phyloP scores from a whole-genome alignment of 78 protist genomes.

The Trichosphaerium sp. region DNA sequence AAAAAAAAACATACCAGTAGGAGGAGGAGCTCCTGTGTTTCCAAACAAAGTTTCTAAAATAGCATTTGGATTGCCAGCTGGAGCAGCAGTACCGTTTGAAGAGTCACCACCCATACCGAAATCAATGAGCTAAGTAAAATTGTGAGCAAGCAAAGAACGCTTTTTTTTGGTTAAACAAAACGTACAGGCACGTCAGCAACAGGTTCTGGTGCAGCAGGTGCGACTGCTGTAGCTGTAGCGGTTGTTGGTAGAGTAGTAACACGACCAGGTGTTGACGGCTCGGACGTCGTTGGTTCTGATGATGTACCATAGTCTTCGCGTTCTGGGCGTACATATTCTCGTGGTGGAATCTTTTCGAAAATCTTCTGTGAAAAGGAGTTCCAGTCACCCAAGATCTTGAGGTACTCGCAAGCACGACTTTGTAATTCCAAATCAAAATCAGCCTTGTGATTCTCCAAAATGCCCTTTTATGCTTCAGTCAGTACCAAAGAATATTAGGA shows the following conservation, averaged over 20 bases:
- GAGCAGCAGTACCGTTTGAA: too few species aligned
- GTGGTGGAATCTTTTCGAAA: conserved; percentile 18
- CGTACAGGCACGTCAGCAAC: too few species aligned
- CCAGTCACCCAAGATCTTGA: conserved; percentile 32
- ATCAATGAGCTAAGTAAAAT: too few species aligned
- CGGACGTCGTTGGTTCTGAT: conserved; percentile 1
- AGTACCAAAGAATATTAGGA: neutral
- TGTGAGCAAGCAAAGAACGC: too few species aligned
- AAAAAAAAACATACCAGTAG: too few species aligned
- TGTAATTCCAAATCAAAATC: conserved; percentile 71
- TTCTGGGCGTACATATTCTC: too few species aligned
- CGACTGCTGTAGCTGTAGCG: neutral
- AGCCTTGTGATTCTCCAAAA: neutral
- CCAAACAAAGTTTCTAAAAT: too few species aligned
- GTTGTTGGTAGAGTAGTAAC: conserved; percentile 17
- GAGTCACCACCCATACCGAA: too few species aligned
- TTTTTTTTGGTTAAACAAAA: too few species aligned
- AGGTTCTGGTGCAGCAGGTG: neutral
- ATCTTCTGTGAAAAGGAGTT: conserved; percentile 1
- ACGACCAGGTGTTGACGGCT: neutral
- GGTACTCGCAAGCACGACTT: conserved; percentile 83
- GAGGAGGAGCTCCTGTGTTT: too few species aligned
- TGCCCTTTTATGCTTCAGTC: neutral
- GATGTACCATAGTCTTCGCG: neutral
- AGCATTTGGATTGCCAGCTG: too few species aligned